Percentiles rank a stretch among this genome's conserved stretches.
Conservation (phyloP, 371 early-diverging fungal genomes). For the Saksenaea vasiformis region DNA sequence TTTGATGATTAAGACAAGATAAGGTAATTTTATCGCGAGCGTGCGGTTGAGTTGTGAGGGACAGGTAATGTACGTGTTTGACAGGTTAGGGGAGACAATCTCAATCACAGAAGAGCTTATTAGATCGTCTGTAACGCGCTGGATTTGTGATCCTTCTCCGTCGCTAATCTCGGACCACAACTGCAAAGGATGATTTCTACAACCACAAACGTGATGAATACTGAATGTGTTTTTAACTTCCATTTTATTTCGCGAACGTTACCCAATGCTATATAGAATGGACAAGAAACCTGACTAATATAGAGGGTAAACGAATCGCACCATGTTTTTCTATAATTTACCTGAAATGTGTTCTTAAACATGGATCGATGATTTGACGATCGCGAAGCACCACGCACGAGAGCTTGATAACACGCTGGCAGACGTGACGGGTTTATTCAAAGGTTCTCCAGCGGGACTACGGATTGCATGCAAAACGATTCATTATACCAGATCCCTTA, state of each 20-base stretch:
- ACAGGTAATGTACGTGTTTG: constrained; percentile 87
- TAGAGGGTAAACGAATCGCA: neutral
- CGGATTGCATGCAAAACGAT: too few relatives aligned
- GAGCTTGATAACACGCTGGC: too few relatives aligned
- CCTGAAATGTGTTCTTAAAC: constrained; percentile 80
- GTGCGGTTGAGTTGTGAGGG: constrained; percentile 75
- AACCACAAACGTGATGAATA: neutral
- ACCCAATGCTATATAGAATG: constrained; percentile 88
- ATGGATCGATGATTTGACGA: constrained; percentile 23
- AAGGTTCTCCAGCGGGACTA: too few relatives aligned
- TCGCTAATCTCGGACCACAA: constrained; percentile 62
- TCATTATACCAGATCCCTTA: too few relatives aligned
- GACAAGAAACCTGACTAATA: constrained; percentile 86
- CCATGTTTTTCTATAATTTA: constrained; percentile 18
- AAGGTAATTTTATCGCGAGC: constrained; percentile 91
- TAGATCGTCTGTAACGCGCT: constrained; percentile 78
- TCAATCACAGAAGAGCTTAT: constrained; percentile 85
- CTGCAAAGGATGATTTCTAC: constrained; percentile 83
- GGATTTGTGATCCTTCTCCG: constrained; percentile 58
- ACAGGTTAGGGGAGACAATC: constrained; percentile 76
- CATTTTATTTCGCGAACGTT: constrained; percentile 13
- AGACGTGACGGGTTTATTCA: too few relatives aligned
- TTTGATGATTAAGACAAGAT: constrained; percentile 83
- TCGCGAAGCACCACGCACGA: too few relatives aligned
- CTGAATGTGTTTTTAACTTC: neutral